Conservation (phyloP, 164 flowering plant species). For the Piper longum region DNA sequence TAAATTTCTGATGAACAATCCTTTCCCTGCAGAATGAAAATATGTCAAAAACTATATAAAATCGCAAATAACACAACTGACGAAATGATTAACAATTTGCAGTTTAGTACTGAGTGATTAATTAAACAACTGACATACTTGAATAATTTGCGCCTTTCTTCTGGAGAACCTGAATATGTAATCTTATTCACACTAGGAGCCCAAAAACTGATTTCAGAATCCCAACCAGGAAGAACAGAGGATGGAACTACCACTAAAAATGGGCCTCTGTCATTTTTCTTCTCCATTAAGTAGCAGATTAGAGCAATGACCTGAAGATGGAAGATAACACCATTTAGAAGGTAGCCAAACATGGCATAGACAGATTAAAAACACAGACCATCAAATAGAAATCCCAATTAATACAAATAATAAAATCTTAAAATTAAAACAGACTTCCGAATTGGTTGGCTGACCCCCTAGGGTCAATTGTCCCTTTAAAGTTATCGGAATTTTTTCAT, state of each 20-base stretch:
- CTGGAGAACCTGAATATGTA: slow-evolving; percentile 93
- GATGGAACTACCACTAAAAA: slow-evolving; percentile 96
- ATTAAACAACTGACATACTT: slow-evolving; percentile 33
- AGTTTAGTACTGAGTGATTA: background rate
- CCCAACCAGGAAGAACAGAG: slow-evolving; percentile 94
- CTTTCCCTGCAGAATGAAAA: slow-evolving; percentile 56
- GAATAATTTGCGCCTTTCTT: slow-evolving; percentile 77
- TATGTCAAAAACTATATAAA: background rate
- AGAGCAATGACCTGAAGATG: slow-evolving; percentile 70
- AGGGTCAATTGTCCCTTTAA: no score
- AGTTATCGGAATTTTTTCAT: no score
- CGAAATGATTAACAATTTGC: background rate
- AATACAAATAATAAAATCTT: no score
- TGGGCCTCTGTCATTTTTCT: slow-evolving; percentile 90
- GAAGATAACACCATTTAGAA: background rate
- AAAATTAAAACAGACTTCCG: no score
- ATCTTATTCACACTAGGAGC: slow-evolving; percentile 74
- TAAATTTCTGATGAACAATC: slow-evolving; percentile 87
- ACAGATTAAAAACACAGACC: no score
- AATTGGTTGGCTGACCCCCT: no score
- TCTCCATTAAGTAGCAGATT: slow-evolving; percentile 89
- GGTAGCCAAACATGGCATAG: no score
- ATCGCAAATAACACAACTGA: no score
- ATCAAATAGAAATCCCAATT: no score
- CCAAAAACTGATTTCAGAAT: slow-evolving; percentile 75